These are phyloP conservation scores for Trichoderma koningii DNA, from an alignment of 2,329 filamentous ascomycete genomes.

Conservation along the genomic window DNA sequence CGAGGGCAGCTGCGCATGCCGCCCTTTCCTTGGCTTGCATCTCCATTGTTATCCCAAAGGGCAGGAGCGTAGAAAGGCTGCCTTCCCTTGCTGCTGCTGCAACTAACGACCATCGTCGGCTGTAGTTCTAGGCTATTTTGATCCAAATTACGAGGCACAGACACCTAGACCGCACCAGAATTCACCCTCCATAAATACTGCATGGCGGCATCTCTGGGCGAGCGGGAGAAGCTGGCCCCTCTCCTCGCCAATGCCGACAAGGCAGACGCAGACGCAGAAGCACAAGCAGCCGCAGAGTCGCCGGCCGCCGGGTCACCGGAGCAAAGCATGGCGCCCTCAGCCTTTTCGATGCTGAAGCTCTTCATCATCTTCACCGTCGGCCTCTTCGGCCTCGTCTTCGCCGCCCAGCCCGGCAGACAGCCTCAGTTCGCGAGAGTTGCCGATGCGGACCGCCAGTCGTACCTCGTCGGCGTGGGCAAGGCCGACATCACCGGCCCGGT, in stretches of 20 bases:
- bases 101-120: neutral
- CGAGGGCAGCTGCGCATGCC: slow-evolving; percentile 24
- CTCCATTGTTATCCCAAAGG: slow-evolving; percentile 20
- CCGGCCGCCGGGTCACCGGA: neutral
- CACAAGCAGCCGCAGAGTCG: slow-evolving; percentile 4
- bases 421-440: slow-evolving; percentile 11
- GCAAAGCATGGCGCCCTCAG: slow-evolving; percentile 25
- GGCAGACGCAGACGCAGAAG: no score
- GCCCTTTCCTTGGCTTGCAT: slow-evolving; percentile 14
- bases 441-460: slow-evolving; percentile 39
- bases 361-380: slow-evolving; percentile 24
- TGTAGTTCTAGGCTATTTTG: neutral
- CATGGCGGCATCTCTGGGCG: slow-evolving; percentile 10
- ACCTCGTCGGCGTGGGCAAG: slow-evolving; percentile 59
- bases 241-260: slow-evolving; percentile 7
- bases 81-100: slow-evolving; percentile 16
- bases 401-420: slow-evolving; percentile 8
- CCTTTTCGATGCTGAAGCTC: slow-evolving; percentile 22
- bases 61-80: slow-evolving; percentile 17
- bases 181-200: neutral
- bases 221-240: slow-evolving; percentile 20
- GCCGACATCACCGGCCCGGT: slow-evolving; percentile 70
- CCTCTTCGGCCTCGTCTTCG: slow-evolving; percentile 24
- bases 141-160: no score
- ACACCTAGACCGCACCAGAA: neutral